Base-by-base conservation (phyloP, 768 basidiomycete species). In the Panaeolus papilionaceus region DNA sequence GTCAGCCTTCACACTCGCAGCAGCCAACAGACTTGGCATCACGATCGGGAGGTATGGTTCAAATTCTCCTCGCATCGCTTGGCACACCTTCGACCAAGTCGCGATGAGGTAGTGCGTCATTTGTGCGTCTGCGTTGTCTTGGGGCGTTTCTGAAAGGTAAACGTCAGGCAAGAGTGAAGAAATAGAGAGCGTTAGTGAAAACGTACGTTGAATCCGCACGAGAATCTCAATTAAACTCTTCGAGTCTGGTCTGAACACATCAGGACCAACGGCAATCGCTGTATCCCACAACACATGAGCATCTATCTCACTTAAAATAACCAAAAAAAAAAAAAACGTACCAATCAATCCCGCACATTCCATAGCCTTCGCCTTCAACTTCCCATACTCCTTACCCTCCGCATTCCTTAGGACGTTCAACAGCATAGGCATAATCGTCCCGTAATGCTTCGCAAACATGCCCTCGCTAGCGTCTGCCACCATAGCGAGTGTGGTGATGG, bases 31-130 rank as follows among this genome's bases (percentile, higher is more conserved):
- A 0, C 88, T 84, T 0, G 94, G 93, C 88, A 96, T 94, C 2
- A 96, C 94, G 16, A 92, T 85, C 0, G 90, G 89, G 2, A 96
- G 84, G 75, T 93, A 96, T 0, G 93, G 93, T 73, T 92, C 93
- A 68, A 96, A 97, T 73, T 95, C 92, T 11, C 86, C 82, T 0
- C 92, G 92, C 73, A 96, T 85, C 0, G 93, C 92, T 69, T 94
- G 93, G 74, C 93, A 95, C 0, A 96, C 85, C 73, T 93, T 95
- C 2, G 92, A 91, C 94, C 94, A 96, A 0, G 94, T 96, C 49
- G 90, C 87, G 61, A 94, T 93, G 33, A 95, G 82, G 74, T 94
- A 95, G 66, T 91, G 90, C 0, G 83, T 82, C 2, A 91, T 76
- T 70, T 93, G 89, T 0, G 91, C 88, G 72, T 96, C 93, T 11